Evolutionary conservation across 352 stramenopile species (phyloP).

Genomic region (Ophiocytium majus): DNA sequence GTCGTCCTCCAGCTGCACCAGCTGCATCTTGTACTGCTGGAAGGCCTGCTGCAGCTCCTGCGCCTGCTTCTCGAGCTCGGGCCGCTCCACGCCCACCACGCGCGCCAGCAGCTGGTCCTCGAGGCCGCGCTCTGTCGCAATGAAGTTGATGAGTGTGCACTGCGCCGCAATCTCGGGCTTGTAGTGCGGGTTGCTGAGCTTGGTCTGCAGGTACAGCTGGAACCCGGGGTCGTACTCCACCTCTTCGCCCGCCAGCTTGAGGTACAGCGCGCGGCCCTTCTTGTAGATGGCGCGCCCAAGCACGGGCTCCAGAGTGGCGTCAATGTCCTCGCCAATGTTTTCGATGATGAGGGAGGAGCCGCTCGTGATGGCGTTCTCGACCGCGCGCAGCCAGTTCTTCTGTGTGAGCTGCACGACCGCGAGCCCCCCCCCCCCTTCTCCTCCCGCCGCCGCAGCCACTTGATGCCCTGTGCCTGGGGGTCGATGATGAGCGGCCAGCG

Average conservation of each 20-base stretch:
- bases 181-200: constrained; percentile 94
- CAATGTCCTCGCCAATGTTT: constrained; percentile 94
- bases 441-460: constrained; percentile 91
- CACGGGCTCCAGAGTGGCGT: constrained; percentile 91
- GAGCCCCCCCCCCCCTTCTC: constrained; percentile 74
- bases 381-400: constrained; percentile 91
- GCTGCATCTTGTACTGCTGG: constrained; percentile 91
- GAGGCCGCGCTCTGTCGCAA: constrained; percentile 88
- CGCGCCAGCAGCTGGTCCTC: constrained; percentile 93
- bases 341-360: constrained; percentile 93
- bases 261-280: constrained; percentile 72
- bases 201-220: constrained; percentile 94
- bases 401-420: constrained; percentile 89
- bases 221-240: constrained; percentile 93
- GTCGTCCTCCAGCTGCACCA: constrained; percentile 92
- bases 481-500: constrained; percentile 84
- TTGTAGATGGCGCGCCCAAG: constrained; percentile 91
- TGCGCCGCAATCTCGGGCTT: constrained; percentile 91
- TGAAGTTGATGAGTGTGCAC: constrained; percentile 96
- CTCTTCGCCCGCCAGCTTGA: constrained; percentile 74
- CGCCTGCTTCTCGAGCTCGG: constrained; percentile 87
- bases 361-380: constrained; percentile 88
- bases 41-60: constrained; percentile 84
- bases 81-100: constrained; percentile 89
- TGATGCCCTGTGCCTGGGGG: constrained; percentile 90